Evolutionary conservation across 345 rosid species (phyloP).

Genomic region (Ceriops tagal): DNA sequence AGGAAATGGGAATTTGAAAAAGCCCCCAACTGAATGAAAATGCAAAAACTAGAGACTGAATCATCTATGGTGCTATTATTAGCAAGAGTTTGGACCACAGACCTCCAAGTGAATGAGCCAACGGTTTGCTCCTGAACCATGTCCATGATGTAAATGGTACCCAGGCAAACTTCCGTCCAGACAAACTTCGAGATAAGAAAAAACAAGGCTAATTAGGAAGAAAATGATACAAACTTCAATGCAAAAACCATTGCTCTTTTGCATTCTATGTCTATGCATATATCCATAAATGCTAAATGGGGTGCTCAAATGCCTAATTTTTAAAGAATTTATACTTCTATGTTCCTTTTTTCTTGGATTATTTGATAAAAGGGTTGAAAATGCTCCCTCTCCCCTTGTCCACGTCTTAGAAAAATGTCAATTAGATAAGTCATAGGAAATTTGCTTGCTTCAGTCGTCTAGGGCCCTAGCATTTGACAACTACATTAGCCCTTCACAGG

Average conservation of each 20-base stretch:
- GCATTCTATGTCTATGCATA: no score
- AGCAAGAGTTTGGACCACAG: conserved; percentile 7
- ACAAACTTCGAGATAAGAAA: conserved; percentile 55
- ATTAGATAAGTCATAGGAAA: no score
- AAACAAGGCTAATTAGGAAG: conserved; percentile 14
- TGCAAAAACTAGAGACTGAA: neutral
- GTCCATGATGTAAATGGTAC: conserved; percentile 78
- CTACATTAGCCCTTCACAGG: no score
- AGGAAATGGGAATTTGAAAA: neutral
- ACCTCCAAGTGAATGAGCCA: conserved; percentile 98
- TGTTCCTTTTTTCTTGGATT: no score
- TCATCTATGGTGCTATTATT: neutral
- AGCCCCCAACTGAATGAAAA: neutral
- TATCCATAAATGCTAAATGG: neutral
- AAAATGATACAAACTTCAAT: conserved; percentile 1
- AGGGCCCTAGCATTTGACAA: no score
- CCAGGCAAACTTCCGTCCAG: conserved; percentile 96
- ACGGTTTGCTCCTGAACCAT: conserved; percentile 76
- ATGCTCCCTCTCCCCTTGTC: no score
- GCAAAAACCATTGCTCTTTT: no score
- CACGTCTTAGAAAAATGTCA: neutral
- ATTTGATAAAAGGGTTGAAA: no score
- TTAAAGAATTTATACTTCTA: no score
- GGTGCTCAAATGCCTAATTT: neutral
- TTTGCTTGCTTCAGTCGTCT: no score